phyloP scores from a whole-genome alignment of 768 basidiomycete species.

The button mushroom (Agaricus bisporus) region DNA sequence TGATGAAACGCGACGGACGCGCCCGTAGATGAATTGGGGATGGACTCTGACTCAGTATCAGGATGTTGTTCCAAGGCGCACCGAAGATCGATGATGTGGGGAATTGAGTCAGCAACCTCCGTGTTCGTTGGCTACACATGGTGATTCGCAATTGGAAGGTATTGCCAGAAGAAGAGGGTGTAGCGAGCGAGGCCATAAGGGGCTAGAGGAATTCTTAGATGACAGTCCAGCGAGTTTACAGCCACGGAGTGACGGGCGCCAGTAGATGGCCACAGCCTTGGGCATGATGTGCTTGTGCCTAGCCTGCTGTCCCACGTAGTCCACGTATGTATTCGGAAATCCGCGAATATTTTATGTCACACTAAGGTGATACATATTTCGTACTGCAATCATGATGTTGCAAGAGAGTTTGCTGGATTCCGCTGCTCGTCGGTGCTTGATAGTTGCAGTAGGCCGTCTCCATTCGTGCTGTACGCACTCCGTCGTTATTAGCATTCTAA shows the following conservation, averaged over 20 bases:
- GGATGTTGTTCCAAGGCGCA: constrained; percentile 1
- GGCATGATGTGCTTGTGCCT: neutral
- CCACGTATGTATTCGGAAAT: too few relatives aligned
- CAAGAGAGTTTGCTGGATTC: too few relatives aligned
- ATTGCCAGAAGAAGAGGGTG: constrained; percentile 6
- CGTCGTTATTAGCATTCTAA: neutral
- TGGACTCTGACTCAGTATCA: constrained; percentile 25
- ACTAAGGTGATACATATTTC: too few relatives aligned
- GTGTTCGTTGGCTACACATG: constrained; percentile 1
- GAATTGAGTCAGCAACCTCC: constrained; percentile 23
- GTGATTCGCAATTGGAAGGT: constrained; percentile 3
- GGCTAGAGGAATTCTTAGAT: constrained; percentile 4
- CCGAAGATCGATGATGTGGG: constrained; percentile 21
- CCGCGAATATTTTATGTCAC: too few relatives aligned
- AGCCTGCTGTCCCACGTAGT: neutral
- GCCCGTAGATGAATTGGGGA: constrained; percentile 31
- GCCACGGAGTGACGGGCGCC: constrained; percentile 9
- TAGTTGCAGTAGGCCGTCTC: too few relatives aligned
- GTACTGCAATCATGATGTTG: too few relatives aligned
- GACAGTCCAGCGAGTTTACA: constrained; percentile 8
- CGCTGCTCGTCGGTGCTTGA: too few relatives aligned
- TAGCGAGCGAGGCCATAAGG: constrained; percentile 2
- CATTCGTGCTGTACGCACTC: too few relatives aligned
- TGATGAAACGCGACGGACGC: constrained; percentile 29
- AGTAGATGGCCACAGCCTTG: constrained; percentile 8